Percentiles rank a stretch among this genome's conserved stretches.
These are phyloP conservation scores for Acrocalymma vagum DNA, from an alignment of 2,329 filamentous ascomycete genomes.

Conservation along the genomic window DNA sequence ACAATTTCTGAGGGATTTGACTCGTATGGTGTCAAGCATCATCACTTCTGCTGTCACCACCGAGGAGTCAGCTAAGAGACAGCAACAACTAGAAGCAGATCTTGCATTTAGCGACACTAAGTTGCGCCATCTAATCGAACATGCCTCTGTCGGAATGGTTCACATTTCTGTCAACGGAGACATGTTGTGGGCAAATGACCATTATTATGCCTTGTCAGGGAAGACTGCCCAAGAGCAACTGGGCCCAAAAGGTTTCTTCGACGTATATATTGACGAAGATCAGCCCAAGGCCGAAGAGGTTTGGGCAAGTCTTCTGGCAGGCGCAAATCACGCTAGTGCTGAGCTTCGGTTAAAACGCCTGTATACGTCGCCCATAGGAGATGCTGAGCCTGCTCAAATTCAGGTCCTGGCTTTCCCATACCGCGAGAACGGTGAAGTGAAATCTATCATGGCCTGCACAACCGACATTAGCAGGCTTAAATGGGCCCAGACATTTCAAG, in stretches of 20 bases:
- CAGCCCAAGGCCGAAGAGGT: slow-evolving; percentile 28
- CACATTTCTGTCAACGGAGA: slow-evolving; percentile 38
- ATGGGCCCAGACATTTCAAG: slow-evolving; percentile 49
- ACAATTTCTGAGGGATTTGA: slow-evolving; percentile 43
- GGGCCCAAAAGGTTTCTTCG: slow-evolving; percentile 26
- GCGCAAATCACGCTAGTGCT: slow-evolving; percentile 32
- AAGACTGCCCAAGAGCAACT: slow-evolving; percentile 23
- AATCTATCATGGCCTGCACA: slow-evolving; percentile 47
- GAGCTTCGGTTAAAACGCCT: slow-evolving; percentile 40
- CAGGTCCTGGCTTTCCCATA: slow-evolving; percentile 46
- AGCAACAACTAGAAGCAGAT: slow-evolving; percentile 42
- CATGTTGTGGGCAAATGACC: slow-evolving; percentile 46
- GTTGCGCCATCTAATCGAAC: slow-evolving; percentile 43
- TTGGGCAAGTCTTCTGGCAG: slow-evolving; percentile 33
- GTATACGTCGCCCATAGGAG: slow-evolving; percentile 40
- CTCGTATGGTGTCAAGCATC: slow-evolving; percentile 41
- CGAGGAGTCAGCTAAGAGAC: slow-evolving; percentile 29
- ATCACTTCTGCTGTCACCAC: slow-evolving; percentile 30
- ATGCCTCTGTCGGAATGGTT: slow-evolving; percentile 45
- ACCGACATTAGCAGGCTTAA: slow-evolving; percentile 51
- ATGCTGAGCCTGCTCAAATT: slow-evolving; percentile 39
- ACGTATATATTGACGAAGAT: slow-evolving; percentile 39
- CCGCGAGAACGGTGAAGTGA: slow-evolving; percentile 36
- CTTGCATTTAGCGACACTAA: slow-evolving; percentile 44
- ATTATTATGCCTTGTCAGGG: slow-evolving; percentile 41